phyloP scores from a whole-genome alignment of 352 stramenopile species.

The Phytopythium cucurbitacearum region DNA sequence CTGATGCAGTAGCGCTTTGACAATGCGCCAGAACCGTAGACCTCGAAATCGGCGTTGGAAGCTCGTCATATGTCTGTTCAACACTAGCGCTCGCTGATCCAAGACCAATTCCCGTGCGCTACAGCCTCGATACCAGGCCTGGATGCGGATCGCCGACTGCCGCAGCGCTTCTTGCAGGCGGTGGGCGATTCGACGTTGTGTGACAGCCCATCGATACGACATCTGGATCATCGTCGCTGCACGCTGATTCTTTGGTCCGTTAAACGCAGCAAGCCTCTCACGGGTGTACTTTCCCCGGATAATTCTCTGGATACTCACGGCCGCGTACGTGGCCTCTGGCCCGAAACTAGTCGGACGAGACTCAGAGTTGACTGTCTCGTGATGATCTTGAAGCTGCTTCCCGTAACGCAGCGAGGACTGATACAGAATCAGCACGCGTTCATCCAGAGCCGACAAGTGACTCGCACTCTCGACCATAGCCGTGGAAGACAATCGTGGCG shows the following conservation, averaged over 20 bases:
- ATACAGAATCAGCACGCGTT: slow-evolving; percentile 59
- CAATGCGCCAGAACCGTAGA: slow-evolving; percentile 37
- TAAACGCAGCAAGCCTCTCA: slow-evolving; percentile 23
- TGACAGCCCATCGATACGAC: slow-evolving; percentile 22
- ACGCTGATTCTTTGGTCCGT: slow-evolving; percentile 32
- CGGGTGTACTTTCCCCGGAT: slow-evolving; percentile 29
- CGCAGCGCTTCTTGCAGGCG: slow-evolving; percentile 18
- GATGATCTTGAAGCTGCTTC: slow-evolving; percentile 9
- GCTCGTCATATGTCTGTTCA: slow-evolving; percentile 30
- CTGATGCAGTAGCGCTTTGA: slow-evolving; percentile 26
- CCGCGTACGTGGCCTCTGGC: slow-evolving; percentile 52
- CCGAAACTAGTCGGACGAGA: slow-evolving; percentile 17
- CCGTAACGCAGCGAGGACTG: slow-evolving; percentile 46
- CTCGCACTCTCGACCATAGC: neutral
- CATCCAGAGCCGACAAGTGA: slow-evolving; percentile 33
- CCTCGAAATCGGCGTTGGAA: slow-evolving; percentile 44
- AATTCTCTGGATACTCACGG: slow-evolving; percentile 54
- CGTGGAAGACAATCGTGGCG: too few species aligned
- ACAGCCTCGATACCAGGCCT: slow-evolving; percentile 42
- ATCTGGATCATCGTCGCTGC: slow-evolving; percentile 34
- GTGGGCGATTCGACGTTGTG: slow-evolving; percentile 14
- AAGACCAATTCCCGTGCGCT: slow-evolving; percentile 21
- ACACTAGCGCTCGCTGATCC: slow-evolving; percentile 14
- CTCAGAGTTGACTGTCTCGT: neutral
- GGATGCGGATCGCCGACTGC: slow-evolving; percentile 21